Evolutionary conservation across 495 filamentous ascomycete genomes (phyloP).

Genomic region (Talaromyces stipitatus): DNA sequence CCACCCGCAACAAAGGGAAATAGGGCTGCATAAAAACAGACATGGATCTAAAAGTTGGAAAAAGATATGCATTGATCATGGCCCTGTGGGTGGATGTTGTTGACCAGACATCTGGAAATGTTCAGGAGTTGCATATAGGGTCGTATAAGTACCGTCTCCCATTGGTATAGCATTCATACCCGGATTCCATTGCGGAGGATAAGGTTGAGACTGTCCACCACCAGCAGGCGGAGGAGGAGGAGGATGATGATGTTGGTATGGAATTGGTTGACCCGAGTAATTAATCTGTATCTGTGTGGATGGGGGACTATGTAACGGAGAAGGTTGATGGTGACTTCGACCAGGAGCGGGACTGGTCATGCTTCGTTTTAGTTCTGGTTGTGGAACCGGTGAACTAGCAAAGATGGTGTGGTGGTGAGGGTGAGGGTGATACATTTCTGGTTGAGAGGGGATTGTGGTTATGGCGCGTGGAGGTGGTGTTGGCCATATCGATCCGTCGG

Average conservation of each 20-base stretch:
- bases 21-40: conserved; percentile 12
- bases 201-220: background rate
- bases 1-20: background rate
- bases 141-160: conserved; percentile 29
- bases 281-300: conserved; percentile 24
- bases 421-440: conserved; percentile 14
- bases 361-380: conserved; percentile 32
- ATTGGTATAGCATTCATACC: conserved; percentile 31
- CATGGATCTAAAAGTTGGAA: conserved; percentile 9
- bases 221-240: background rate
- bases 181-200: conserved; percentile 20
- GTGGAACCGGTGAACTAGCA: background rate
- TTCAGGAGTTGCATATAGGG: conserved; percentile 20
- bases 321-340: conserved; percentile 7
- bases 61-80: conserved; percentile 14
- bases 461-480: background rate
- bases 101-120: conserved; percentile 25
- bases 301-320: conserved; percentile 21
- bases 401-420: background rate
- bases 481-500: background rate
- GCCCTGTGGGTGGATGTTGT: conserved; percentile 21
- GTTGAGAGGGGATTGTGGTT: conserved; percentile 7
- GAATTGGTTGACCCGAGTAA: conserved; percentile 23
- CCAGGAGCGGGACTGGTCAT: conserved; percentile 35
- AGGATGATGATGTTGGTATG: conserved; percentile 11